Percentiles rank a stretch among this genome's conserved stretches.
These are phyloP conservation scores for Fusarium duplospermum DNA, from an alignment of 2,329 filamentous ascomycete genomes.

Conservation along the genomic window DNA sequence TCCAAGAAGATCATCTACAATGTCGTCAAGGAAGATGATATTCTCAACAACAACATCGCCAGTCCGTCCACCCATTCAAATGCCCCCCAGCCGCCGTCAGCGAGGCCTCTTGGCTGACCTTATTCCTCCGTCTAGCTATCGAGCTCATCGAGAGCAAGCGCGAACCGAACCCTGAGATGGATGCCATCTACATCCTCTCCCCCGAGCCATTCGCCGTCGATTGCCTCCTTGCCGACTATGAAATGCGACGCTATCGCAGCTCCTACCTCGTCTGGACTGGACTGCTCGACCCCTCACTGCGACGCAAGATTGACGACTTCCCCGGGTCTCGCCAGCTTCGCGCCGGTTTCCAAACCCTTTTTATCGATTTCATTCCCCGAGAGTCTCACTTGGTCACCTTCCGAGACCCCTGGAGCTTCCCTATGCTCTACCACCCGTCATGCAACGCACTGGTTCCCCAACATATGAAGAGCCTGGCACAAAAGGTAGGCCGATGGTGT, in stretches of 20 bases:
- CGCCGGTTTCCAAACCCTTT: constrained; percentile 82
- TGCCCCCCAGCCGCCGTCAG: constrained; percentile 9
- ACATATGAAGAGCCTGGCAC: constrained; percentile 86
- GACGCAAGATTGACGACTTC: constrained; percentile 80
- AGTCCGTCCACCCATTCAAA: constrained; percentile 68
- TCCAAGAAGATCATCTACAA: constrained; percentile 91
- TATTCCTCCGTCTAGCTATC: constrained; percentile 73
- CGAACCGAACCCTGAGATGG: constrained; percentile 86
- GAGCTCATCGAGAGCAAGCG: constrained; percentile 92
- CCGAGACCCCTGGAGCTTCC: constrained; percentile 95
- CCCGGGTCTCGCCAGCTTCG: constrained; percentile 78
- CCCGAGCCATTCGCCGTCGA: constrained; percentile 90
- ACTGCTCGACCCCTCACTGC: constrained; percentile 76
- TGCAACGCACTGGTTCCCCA: constrained; percentile 86
- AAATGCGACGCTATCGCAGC: constrained; percentile 82
- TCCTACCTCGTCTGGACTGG: constrained; percentile 87
- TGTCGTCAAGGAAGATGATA: constrained; percentile 93
- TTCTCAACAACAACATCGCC: constrained; percentile 95
- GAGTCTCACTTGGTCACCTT: constrained; percentile 95
- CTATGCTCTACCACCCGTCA: constrained; percentile 87
- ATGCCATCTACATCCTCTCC: constrained; percentile 92
- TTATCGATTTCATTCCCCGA: constrained; percentile 88
- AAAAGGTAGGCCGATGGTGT: constrained; percentile 72
- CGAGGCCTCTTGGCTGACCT: constrained; percentile 23
- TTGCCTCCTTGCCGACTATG: constrained; percentile 92